Percentiles rank a stretch among this genome's conserved stretches.
Evolutionary conservation across 129 eudicot species (phyloP).

Genomic region (Lonicera japonica): DNA sequence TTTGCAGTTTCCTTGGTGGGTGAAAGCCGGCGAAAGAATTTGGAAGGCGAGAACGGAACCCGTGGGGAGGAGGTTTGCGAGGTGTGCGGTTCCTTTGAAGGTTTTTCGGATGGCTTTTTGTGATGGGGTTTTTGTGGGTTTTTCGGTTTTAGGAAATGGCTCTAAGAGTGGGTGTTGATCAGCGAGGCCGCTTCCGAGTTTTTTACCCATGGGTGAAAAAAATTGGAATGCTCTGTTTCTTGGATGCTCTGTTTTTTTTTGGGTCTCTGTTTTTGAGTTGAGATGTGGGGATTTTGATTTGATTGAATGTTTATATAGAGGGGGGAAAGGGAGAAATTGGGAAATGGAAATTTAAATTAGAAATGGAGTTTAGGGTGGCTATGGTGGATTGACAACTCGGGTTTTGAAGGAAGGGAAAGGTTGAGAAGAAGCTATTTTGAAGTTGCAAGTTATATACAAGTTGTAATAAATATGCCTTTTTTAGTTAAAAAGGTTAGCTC

Average conservation of each 20-base stretch:
- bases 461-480: too few relatives aligned
- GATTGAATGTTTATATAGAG: not conserved
- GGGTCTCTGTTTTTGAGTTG: not conserved
- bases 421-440: not conserved
- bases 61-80: conserved; percentile 80
- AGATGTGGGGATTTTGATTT: too few relatives aligned
- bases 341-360: too few relatives aligned
- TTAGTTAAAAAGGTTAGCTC: too few relatives aligned
- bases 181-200: not conserved
- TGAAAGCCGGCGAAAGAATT: conserved; percentile 42
- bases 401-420: not conserved
- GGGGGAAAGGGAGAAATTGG: not conserved
- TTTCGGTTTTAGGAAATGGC: not conserved
- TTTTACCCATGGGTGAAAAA: not conserved
- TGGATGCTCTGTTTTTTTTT: not conserved
- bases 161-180: conserved; percentile 34
- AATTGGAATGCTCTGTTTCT: not conserved
- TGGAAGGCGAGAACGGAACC: conserved; percentile 72
- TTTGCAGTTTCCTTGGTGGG: conserved; percentile 58
- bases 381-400: not conserved
- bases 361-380: not conserved
- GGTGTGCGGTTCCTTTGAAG: conserved; percentile 50
- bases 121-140: conserved; percentile 33
- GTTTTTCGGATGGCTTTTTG: conserved; percentile 42
- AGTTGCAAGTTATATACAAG: too few relatives aligned